Conservation (phyloP, 2,329 filamentous ascomycete genomes). For the Zymoseptoria pseudotritici region DNA sequence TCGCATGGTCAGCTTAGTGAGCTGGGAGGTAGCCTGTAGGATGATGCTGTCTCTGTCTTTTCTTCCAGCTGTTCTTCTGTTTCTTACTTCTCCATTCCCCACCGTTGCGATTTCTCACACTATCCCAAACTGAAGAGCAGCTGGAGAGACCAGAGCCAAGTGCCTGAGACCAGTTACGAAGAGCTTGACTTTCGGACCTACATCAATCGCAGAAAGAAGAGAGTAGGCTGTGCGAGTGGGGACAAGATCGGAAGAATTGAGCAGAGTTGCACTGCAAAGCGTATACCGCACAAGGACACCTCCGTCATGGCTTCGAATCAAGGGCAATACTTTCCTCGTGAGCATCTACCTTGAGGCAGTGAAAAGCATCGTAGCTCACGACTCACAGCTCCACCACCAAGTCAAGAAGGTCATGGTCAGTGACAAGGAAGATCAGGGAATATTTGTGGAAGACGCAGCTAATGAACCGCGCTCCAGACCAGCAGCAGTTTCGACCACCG, state of each 20-base stretch:
- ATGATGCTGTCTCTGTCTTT: background rate
- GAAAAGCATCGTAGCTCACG: background rate
- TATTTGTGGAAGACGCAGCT: background rate
- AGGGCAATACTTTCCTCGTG: slow-evolving; percentile 28
- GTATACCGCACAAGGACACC: background rate
- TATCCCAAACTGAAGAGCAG: background rate
- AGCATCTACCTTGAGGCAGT: slow-evolving; percentile 2
- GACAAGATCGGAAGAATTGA: background rate
- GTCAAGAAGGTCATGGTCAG: background rate
- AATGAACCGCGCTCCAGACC: background rate
- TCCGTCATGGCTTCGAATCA: slow-evolving; percentile 17
- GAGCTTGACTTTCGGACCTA: background rate
- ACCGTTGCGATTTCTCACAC: background rate
- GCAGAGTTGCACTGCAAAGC: background rate
- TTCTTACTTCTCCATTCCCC: background rate
- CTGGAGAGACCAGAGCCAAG: background rate
- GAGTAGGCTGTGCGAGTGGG: background rate
- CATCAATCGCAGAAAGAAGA: background rate
- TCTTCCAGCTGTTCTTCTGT: background rate
- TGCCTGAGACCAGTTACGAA: background rate
- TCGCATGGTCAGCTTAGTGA: slow-evolving; percentile 10
- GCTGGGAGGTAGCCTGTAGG: slow-evolving; percentile 1
- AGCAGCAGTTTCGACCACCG: slow-evolving; percentile 8
- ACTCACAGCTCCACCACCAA: background rate
- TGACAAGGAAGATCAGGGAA: background rate